phyloP scores from a whole-genome alignment of 78 protist genomes.

The Isochrysis galbana region DNA sequence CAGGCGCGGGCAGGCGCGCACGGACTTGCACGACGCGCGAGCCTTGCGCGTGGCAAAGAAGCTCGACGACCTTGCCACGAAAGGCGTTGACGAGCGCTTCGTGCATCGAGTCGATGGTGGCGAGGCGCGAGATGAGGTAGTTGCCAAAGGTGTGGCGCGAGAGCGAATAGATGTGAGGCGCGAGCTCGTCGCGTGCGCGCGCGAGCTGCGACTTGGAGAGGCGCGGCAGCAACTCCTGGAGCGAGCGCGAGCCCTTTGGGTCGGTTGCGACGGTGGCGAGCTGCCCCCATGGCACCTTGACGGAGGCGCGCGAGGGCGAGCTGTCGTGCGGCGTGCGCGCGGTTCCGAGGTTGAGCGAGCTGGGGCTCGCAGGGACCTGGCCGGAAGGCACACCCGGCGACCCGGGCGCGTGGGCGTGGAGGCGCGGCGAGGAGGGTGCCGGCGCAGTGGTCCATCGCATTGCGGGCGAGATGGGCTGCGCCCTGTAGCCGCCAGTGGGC shows the following conservation, averaged over 20 bases:
- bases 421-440: too few species aligned
- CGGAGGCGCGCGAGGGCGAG: neutral
- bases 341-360: too few species aligned
- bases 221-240: neutral
- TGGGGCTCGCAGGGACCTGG: too few species aligned
- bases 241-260: conserved; percentile 1
- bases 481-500: too few species aligned
- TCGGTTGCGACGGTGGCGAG: neutral
- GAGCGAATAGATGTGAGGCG: neutral
- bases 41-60: neutral
- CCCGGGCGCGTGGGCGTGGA: neutral
- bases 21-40: neutral
- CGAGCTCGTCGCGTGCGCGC: conserved; percentile 2
- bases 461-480: too few species aligned
- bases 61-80: neutral
- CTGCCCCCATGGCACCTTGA: neutral
- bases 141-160: neutral
- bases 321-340: neutral
- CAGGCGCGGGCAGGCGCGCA: too few species aligned
- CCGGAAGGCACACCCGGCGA: neutral
- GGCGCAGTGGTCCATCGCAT: too few species aligned
- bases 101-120: neutral
- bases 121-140: neutral
- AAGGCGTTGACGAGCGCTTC: neutral
- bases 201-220: neutral